These are phyloP conservation scores for Bacidia rubella DNA, from an alignment of 495 filamentous ascomycete genomes.

Conservation along the genomic window DNA sequence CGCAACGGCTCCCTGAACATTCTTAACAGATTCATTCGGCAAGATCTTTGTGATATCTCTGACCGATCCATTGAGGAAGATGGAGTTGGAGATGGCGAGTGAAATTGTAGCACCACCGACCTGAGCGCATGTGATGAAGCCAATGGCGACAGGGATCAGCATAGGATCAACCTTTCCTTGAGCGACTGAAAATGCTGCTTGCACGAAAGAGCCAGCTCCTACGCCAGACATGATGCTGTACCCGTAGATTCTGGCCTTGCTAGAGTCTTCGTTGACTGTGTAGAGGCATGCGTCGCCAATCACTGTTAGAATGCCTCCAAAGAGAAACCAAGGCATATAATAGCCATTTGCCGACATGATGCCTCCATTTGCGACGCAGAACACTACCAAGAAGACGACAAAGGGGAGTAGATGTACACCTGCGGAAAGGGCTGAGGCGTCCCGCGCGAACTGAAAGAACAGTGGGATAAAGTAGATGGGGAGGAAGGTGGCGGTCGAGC, in stretches of 20 bases:
- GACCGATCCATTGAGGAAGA: slow-evolving; percentile 33
- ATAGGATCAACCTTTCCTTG: slow-evolving; percentile 31
- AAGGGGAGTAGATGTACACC: slow-evolving; percentile 8
- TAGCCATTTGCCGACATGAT: background rate
- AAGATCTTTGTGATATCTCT: slow-evolving; percentile 18
- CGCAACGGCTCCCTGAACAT: slow-evolving; percentile 34
- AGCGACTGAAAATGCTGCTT: slow-evolving; percentile 39
- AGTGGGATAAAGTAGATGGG: slow-evolving; percentile 27
- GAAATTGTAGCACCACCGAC: slow-evolving; percentile 37
- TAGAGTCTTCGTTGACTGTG: slow-evolving; percentile 26
- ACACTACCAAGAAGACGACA: slow-evolving; percentile 5
- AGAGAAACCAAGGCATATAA: slow-evolving; percentile 9
- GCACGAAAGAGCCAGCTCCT: slow-evolving; percentile 34
- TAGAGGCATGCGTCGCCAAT: slow-evolving; percentile 33
- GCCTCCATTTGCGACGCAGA: slow-evolving; percentile 5
- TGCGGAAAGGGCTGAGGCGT: slow-evolving; percentile 1
- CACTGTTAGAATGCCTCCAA: slow-evolving; percentile 24
- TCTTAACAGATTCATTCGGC: slow-evolving; percentile 22
- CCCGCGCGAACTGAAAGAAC: slow-evolving; percentile 39
- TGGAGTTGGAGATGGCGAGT: slow-evolving; percentile 39
- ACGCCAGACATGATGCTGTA: slow-evolving; percentile 37
- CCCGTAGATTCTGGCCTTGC: slow-evolving; percentile 36
- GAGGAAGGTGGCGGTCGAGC: slow-evolving; percentile 4
- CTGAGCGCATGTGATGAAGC: slow-evolving; percentile 36
- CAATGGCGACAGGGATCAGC: slow-evolving; percentile 29